Conservation (phyloP, 495 filamentous ascomycete genomes). For the Daldinia decipiens region DNA sequence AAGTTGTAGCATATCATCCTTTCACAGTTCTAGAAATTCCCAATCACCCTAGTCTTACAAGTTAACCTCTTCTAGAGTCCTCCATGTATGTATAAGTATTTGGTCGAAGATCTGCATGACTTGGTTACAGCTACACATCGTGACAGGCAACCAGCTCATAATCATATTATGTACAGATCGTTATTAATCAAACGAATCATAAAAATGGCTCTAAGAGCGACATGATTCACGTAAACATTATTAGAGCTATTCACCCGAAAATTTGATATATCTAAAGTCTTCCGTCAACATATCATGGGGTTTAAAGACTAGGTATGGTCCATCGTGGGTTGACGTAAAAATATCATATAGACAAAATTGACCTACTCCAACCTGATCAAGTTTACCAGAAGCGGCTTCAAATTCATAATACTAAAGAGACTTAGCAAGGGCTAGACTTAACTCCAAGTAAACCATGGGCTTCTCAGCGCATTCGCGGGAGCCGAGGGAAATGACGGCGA, state of each 20-base stretch:
- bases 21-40: not conserved
- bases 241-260: not conserved
- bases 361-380: not conserved
- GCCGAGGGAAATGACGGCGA: slow-evolving; percentile 46
- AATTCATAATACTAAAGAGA: slow-evolving; percentile 55
- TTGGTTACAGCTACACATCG: no score
- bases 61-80: no score
- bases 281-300: not conserved
- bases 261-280: not conserved
- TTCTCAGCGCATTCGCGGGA: slow-evolving; percentile 47
- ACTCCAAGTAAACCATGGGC: slow-evolving; percentile 52
- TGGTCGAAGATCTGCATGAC: no score
- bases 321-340: not conserved
- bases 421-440: slow-evolving; percentile 52
- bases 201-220: not conserved
- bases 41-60: no score
- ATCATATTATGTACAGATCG: no score
- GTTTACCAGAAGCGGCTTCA: slow-evolving; percentile 38
- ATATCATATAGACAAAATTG: not conserved
- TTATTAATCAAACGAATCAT: no score
- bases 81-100: no score
- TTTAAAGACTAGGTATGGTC: not conserved
- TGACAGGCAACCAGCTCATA: no score
- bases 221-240: not conserved
- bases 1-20: not conserved